Evolutionary conservation across 1,284 basidiomycete species (phyloP).

Genomic region (Lentinula novae-zelandiae): DNA sequence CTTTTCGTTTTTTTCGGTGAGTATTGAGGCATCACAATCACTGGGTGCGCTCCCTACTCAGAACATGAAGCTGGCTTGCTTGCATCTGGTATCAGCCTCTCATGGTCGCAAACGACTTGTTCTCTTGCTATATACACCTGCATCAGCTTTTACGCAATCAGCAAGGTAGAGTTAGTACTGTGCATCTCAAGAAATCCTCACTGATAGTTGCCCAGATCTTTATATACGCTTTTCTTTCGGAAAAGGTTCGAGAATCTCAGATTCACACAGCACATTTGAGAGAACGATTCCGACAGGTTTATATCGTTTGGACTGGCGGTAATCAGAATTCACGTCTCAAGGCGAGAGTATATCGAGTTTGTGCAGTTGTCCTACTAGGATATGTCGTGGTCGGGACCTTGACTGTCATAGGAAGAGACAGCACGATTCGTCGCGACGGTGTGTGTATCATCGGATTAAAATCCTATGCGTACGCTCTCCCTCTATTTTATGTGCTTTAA

Average conservation of each 20-base stretch:
- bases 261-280: background rate
- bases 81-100: conserved; percentile 3
- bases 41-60: background rate
- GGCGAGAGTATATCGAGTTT: conserved; percentile 9
- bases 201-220: conserved; percentile 1
- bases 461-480: conserved; percentile 5
- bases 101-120: background rate
- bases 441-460: conserved; percentile 12
- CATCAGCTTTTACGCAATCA: conserved; percentile 10
- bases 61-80: conserved; percentile 8
- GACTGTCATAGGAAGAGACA: conserved; percentile 9
- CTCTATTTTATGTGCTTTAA: background rate
- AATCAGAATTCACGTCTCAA: conserved; percentile 11
- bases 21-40: background rate
- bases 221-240: conserved; percentile 12
- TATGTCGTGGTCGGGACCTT: conserved; percentile 5
- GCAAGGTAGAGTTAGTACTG: conserved; percentile 4
- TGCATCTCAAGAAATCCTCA: background rate
- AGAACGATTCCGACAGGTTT: conserved; percentile 1
- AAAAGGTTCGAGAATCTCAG: conserved; percentile 3
- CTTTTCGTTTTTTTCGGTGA: conserved; percentile 14
- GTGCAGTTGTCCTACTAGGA: conserved; percentile 6
- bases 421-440: conserved; percentile 4
- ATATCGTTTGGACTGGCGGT: conserved; percentile 14
- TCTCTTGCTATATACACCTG: conserved; percentile 7